Percentiles rank a stretch among this genome's conserved stretches.
Evolutionary conservation across 495 filamentous ascomycete genomes (phyloP).

Genomic region (Penicillium ucsense): DNA sequence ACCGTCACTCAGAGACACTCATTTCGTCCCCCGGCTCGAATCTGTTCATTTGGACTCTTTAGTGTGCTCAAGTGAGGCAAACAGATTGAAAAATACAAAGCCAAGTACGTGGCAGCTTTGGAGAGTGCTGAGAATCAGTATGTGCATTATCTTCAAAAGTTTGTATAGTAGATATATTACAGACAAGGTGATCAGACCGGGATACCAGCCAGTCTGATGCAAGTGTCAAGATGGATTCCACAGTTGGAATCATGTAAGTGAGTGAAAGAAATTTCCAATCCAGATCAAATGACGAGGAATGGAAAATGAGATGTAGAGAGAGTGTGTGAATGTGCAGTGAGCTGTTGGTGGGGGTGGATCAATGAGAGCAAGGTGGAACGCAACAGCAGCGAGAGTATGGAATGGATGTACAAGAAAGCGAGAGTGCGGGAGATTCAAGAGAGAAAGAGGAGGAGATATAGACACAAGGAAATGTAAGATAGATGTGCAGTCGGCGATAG

Average conservation of each 20-base stretch:
- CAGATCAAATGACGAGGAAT: conserved; percentile 1
- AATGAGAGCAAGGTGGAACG: conserved; percentile 15
- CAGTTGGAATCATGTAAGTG: conserved; percentile 5
- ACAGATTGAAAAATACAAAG: no score
- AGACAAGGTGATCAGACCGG: conserved; percentile 12
- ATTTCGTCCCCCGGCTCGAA: no score
- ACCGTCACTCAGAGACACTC: no score
- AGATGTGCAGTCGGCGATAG: conserved; percentile 14
- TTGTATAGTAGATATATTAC: conserved; percentile 30
- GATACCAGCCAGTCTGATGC: conserved; percentile 15
- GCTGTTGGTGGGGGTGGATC: no score
- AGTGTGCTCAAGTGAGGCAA: no score
- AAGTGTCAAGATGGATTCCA: not conserved
- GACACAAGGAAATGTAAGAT: conserved; percentile 26
- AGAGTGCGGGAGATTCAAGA: conserved; percentile 9
- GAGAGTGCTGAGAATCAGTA: not conserved
- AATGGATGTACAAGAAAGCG: conserved; percentile 7
- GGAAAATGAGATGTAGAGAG: no score
- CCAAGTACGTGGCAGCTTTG: no score
- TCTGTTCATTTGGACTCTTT: no score
- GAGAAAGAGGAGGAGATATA: conserved; percentile 16
- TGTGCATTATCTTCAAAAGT: not conserved
- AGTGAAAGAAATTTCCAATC: conserved; percentile 2
- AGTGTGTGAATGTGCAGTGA: no score
- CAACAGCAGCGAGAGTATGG: conserved; percentile 2